These are phyloP conservation scores for Rhodamnia rubescens DNA, from an alignment of 345 rosid genomes.

Conservation along the genomic window DNA sequence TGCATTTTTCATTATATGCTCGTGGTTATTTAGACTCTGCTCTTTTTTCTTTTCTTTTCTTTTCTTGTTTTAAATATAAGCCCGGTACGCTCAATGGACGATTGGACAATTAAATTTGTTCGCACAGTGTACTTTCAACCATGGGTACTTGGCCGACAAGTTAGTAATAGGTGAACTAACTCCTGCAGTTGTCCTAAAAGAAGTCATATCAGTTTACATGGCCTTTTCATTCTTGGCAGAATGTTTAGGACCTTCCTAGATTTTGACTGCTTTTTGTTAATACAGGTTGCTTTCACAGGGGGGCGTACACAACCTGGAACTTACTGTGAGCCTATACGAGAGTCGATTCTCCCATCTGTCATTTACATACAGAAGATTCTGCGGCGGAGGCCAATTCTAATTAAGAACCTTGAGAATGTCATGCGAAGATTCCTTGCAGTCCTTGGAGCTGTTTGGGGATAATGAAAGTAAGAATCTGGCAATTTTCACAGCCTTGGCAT, in stretches of 20 bases:
- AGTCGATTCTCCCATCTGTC: constrained; percentile 72
- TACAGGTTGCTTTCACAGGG: constrained; percentile 88
- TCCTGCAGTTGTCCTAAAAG: background rate
- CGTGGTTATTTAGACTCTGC: background rate
- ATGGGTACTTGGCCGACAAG: no score
- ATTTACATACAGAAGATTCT: constrained; percentile 81
- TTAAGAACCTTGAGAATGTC: constrained; percentile 95
- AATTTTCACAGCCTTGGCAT: constrained; percentile 91
- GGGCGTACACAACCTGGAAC: constrained; percentile 98
- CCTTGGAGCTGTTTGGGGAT: constrained; percentile 95
- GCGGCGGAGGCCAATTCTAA: constrained; percentile 87
- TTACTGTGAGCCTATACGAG: constrained; percentile 72
- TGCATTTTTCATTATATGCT: background rate
- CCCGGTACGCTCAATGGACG: background rate
- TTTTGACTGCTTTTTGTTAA: background rate
- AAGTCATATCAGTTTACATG: background rate
- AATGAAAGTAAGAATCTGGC: constrained; percentile 97
- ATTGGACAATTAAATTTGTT: background rate
- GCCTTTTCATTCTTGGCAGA: background rate
- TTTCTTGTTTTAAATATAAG: background rate
- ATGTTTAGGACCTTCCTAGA: background rate
- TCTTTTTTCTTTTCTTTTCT: no score
- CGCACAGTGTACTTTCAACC: no score
- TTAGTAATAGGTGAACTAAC: background rate
- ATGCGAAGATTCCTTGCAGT: constrained; percentile 85